Evolutionary conservation across 2,329 filamentous ascomycete species (phyloP).

Genomic region (Microdochium bolleyi): DNA sequence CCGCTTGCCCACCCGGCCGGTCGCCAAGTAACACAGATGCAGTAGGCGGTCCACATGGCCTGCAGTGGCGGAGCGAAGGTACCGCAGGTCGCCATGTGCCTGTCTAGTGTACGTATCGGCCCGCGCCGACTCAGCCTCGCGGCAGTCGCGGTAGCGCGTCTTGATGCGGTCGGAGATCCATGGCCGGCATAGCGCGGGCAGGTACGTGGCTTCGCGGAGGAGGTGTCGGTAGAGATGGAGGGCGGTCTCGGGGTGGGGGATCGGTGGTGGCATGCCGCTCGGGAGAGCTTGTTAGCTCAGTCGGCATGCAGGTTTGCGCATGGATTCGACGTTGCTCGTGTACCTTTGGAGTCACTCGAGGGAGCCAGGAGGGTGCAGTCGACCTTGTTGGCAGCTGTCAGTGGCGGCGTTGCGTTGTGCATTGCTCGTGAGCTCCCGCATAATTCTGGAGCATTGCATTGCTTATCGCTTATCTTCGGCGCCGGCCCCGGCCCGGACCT

Average conservation of each 20-base stretch:
- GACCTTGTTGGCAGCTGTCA: no score
- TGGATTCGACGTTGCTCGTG: no score
- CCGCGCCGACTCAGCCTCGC: constrained; percentile 8
- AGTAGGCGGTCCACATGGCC: constrained; percentile 40
- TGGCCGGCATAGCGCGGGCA: constrained; percentile 41
- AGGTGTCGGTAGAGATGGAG: constrained; percentile 49
- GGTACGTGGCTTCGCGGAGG: constrained; percentile 53
- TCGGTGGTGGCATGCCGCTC: constrained; percentile 24
- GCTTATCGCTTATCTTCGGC: background rate
- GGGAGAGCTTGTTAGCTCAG: constrained; percentile 7
- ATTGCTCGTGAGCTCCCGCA: background rate
- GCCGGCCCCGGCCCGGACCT: background rate
- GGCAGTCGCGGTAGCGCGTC: constrained; percentile 35
- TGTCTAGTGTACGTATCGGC: constrained; percentile 23
- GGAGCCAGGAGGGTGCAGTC: no score
- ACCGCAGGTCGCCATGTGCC: constrained; percentile 34
- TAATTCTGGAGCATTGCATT: background rate
- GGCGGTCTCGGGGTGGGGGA: constrained; percentile 21
- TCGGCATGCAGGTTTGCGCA: background rate
- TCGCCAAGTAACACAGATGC: constrained; percentile 37
- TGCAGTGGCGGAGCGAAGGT: constrained; percentile 42
- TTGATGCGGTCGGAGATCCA: constrained; percentile 34
- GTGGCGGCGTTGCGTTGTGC: background rate
- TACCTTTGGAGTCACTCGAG: no score
- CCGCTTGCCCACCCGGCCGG: constrained; percentile 44